Evolutionary conservation across 345 rosid species (phyloP), one percentile per base, ranked within the genome.

Genomic region (Eucalyptus pauciflora): DNA sequence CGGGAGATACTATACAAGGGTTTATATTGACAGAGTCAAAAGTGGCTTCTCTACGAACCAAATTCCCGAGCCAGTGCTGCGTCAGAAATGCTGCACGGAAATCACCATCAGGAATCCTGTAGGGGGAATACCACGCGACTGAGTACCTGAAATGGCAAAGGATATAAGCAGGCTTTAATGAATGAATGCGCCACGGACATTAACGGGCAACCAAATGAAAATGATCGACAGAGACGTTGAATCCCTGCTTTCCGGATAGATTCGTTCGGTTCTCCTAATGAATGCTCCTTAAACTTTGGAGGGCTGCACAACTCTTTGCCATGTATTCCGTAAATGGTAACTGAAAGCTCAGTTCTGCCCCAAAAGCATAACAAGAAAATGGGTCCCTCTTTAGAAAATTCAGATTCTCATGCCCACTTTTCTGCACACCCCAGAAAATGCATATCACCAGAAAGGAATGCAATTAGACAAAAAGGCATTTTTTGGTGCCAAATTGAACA

Each of bases 41-140:
- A 58, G 90, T 88, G 83, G 83, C 83, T 76, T 76, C 83, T 90
- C 91, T 90, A 49, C 33, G 87, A 86, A 91, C 90, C 86, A 92
- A 87, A 90, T 94, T 94, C 83, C 94, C 93, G 22, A 90, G 93
- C 46, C 93, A 94, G 89, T 94, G 96, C 41, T 93, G 92, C 50
- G 96, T 94, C 92, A 94, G 91, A 91, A 94, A 94, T 45, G 96
- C 95, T 87, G 96, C 94, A 76, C 93, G 94, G 22, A 94, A 90
- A 87, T 88, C 92, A 52, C 94, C 93, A 88, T 94, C 94, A n/a
- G 96, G 96, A 88, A 94, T 94, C 92, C 92, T 91, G 85, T 94
- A 92, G 62, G 92, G 92, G 15, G 96, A 94, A 89, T 94, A 92
- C 96, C 96, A 94, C 18, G 95, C 94, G 43, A 94, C 95, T 17